Percentiles rank a stretch among this genome's conserved stretches.
These are phyloP conservation scores for Gossypium laxum DNA, from an alignment of 441 rosid genomes.

Conservation along the genomic window DNA sequence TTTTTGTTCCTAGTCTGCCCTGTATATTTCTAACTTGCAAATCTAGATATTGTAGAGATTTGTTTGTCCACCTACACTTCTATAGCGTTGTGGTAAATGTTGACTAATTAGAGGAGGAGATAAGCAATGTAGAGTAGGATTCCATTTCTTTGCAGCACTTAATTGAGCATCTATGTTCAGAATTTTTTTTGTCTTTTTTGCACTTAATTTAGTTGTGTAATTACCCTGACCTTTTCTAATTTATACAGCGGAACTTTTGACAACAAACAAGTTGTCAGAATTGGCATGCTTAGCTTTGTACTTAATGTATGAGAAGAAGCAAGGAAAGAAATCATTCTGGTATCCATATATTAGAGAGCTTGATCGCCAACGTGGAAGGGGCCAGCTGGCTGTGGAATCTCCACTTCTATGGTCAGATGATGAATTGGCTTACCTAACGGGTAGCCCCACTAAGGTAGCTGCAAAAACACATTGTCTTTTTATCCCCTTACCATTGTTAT, in stretches of 20 bases:
- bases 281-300: constrained; percentile 89
- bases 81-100: not conserved
- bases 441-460: constrained; percentile 82
- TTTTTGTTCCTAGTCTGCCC: not conserved
- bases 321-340: constrained; percentile 89
- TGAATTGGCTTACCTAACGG: constrained; percentile 74
- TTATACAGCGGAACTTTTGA: constrained; percentile 63
- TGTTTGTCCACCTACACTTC: not conserved
- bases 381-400: constrained; percentile 84
- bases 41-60: not conserved
- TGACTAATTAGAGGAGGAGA: not conserved
- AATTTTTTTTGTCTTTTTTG: not conserved
- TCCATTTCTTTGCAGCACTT: not conserved
- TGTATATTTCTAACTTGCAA: not conserved
- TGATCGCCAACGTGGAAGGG: constrained; percentile 93
- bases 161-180: not conserved
- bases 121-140: not conserved
- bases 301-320: constrained; percentile 94
- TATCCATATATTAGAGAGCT: constrained; percentile 89
- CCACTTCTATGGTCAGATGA: constrained; percentile 82
- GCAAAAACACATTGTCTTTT: not conserved
- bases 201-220: not conserved
- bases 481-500: not conserved
- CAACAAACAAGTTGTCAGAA: constrained; percentile 82
- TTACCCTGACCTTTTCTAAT: constrained; percentile 11